Base-by-base conservation (phyloP, 805 yeast genomes). In the Debaryomyces prosopidis region DNA sequence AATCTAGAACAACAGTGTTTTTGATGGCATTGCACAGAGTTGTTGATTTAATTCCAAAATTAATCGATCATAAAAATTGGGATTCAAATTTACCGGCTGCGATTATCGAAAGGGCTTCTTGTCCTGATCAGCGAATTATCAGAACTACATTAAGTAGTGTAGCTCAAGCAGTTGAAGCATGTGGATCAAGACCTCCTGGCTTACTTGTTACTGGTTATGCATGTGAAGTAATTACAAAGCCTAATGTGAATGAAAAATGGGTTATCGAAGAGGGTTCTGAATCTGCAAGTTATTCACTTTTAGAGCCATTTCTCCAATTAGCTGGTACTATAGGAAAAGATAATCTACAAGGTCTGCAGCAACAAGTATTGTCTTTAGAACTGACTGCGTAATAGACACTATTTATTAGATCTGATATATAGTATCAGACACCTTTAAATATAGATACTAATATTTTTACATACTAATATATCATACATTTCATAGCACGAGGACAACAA, bases 111-210 rank as follows among this genome's bases (percentile, higher is more conserved):
- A 76, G 97, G 46, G 96, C 97, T 0, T 84, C 94, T 12, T 90
- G 97, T 64, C 90, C 94, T 0, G 98, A 91, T 60, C 97, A 92
- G 67, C 68, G 98, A 45, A 77, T 91, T 4, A 81, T 90, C 3
- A 72, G 96, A 50, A 87, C 97, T 0, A 77, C 81, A 0, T 67
- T 92, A 36, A 73, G 74, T 42, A 68, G 85, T 50, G 80, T 89
- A 1, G 85, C 85, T 0, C 82, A 76, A 36, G 95, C 94, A 1
- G 80, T 89, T 1, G 85, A 85, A 50, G 79, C 79, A 23, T 77
- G 81, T 36, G 97, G 96, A 0, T 84, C 94, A 10, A 74, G 96
- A 50, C 98, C 98, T 0, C 98, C 98, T 0, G 98, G 98, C 0
- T 69, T 92, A 43, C 71, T 92, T 35, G 85, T 92, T 2, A 79